Percentiles rank a stretch among this genome's conserved stretches.
phyloP scores from a whole-genome alignment of 352 stramenopile genomes.

The Phytopythium delawarense region DNA sequence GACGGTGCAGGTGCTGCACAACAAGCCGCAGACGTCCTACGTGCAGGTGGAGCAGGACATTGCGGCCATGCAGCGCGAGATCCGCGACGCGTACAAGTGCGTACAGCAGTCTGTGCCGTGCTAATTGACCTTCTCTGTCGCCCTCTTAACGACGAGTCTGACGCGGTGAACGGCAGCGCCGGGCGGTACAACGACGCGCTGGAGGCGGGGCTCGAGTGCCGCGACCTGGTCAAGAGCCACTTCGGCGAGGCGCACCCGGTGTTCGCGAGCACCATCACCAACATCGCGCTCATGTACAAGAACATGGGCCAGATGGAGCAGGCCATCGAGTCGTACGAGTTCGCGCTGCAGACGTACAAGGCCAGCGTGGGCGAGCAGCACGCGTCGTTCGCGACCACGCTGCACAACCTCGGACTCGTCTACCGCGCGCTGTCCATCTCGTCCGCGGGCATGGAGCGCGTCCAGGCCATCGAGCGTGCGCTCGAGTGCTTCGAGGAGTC shows the following conservation, averaged over 20 bases:
- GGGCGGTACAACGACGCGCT: slow-evolving; percentile 64
- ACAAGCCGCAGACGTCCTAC: slow-evolving; percentile 45
- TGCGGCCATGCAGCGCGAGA: slow-evolving; percentile 73
- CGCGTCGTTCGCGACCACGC: slow-evolving; percentile 78
- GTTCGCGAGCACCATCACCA: slow-evolving; percentile 81
- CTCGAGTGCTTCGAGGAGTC: slow-evolving; percentile 79
- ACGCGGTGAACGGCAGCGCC: slow-evolving; percentile 41
- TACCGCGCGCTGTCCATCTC: slow-evolving; percentile 60
- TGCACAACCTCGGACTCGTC: slow-evolving; percentile 79
- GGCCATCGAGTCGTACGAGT: slow-evolving; percentile 78
- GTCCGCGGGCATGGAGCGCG: slow-evolving; percentile 61
- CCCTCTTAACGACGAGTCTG: no score
- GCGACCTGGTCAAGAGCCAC: slow-evolving; percentile 65
- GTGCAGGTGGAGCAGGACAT: slow-evolving; percentile 79
- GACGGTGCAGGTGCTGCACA: slow-evolving; percentile 60
- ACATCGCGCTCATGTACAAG: slow-evolving; percentile 89
- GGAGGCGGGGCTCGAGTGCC: slow-evolving; percentile 60
- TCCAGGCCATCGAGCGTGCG: slow-evolving; percentile 56
- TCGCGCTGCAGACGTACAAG: slow-evolving; percentile 78
- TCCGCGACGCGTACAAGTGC: slow-evolving; percentile 79
- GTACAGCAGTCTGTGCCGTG: no score
- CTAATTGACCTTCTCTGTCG: no score
- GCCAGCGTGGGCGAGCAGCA: slow-evolving; percentile 73
- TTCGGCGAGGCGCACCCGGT: slow-evolving; percentile 78
- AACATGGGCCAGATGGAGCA: slow-evolving; percentile 72